Conservation (phyloP, 2,329 filamentous ascomycete genomes). For the Diaporthe citrichinensis region DNA sequence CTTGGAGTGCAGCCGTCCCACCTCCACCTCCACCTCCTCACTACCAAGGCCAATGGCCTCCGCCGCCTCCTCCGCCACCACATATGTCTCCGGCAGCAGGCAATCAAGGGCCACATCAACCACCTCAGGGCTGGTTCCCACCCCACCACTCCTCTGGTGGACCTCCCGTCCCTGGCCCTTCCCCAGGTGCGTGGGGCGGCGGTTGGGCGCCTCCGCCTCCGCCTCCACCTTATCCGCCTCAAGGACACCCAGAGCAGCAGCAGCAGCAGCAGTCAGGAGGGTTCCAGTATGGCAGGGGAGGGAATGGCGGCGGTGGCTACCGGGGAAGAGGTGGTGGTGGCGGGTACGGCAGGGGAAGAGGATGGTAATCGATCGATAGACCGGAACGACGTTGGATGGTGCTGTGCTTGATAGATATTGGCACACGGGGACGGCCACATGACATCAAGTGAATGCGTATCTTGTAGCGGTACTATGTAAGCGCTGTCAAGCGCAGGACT, state of each 20-base stretch:
- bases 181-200: constrained; percentile 43
- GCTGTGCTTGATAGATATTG: neutral
- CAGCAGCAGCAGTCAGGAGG: constrained; percentile 42
- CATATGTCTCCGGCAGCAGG: constrained; percentile 9
- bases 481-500: neutral
- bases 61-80: constrained; percentile 53
- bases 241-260: constrained; percentile 37
- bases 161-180: constrained; percentile 28
- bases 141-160: constrained; percentile 15
- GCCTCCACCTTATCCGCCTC: constrained; percentile 38
- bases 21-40: constrained; percentile 55
- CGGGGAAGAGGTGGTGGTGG: constrained; percentile 46
- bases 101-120: constrained; percentile 37
- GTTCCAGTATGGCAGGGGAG: constrained; percentile 49
- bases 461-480: neutral
- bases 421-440: neutral
- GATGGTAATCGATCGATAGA: constrained; percentile 32
- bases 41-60: constrained; percentile 59
- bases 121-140: constrained; percentile 47
- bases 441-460: neutral
- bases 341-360: constrained; percentile 44
- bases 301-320: constrained; percentile 49
- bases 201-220: constrained; percentile 43
- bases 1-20: constrained; percentile 40
- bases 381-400: neutral